Percentiles rank a stretch among this genome's conserved stretches.
phyloP scores from a whole-genome alignment of 176 grass and related monocot species.

The Carex scoparia region DNA sequence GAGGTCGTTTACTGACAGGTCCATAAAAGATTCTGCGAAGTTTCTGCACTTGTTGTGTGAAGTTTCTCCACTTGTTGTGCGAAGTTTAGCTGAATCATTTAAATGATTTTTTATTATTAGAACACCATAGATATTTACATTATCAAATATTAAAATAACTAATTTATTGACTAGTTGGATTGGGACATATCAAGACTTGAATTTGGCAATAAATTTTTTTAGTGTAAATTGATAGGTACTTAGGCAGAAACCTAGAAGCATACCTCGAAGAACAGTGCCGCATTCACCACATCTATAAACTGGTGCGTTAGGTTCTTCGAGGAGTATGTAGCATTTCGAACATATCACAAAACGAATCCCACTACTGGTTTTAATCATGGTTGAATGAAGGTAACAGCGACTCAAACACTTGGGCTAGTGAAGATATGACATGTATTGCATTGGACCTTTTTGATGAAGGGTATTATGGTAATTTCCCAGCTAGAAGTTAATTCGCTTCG shows the following conservation, averaged over 20 bases:
- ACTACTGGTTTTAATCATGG: slow-evolving; percentile 41
- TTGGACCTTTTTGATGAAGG: not conserved
- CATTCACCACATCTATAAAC: slow-evolving; percentile 77
- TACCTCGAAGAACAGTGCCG: slow-evolving; percentile 64
- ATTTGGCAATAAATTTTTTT: not conserved
- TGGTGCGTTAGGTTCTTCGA: slow-evolving; percentile 41
- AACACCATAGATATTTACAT: not conserved
- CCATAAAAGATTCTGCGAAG: slow-evolving; percentile 5
- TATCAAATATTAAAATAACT: not conserved
- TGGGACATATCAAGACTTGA: not conserved
- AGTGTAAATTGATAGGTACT: not conserved
- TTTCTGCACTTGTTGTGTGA: slow-evolving; percentile 18
- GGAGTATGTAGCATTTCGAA: slow-evolving; percentile 61
- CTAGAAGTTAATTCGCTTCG: not conserved
- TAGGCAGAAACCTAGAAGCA: slow-evolving; percentile 21
- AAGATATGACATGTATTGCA: not conserved
- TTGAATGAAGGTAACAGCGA: not conserved
- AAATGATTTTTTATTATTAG: slow-evolving; percentile 16
- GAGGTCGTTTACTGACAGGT: slow-evolving; percentile 10
- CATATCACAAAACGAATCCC: slow-evolving; percentile 65
- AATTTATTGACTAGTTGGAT: not conserved
- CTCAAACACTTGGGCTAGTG: not conserved
- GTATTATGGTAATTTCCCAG: not conserved
- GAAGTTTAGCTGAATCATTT: slow-evolving; percentile 53
- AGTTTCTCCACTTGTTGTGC: slow-evolving; percentile 23